A percentile compares a stretch with the other conserved stretches of the same genome.
Evolutionary conservation across 2,329 filamentous ascomycete species (phyloP).

Genomic region (Penicillium hordei): DNA sequence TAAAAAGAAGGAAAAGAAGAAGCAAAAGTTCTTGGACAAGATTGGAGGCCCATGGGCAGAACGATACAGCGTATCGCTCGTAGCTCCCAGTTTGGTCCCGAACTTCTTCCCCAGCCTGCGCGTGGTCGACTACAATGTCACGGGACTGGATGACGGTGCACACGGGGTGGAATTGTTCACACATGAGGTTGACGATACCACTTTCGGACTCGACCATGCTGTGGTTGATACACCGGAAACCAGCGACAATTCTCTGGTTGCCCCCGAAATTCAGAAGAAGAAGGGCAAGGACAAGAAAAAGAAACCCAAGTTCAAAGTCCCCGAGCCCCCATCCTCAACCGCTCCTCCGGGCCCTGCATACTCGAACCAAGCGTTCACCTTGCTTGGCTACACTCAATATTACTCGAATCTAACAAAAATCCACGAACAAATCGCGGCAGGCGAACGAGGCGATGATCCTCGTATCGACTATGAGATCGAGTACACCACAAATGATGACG

Average conservation of each 20-base stretch:
- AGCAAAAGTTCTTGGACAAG: constrained; percentile 59
- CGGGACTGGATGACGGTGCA: constrained; percentile 62
- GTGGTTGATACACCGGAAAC: not conserved
- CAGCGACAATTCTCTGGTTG: not conserved
- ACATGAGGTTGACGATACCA: constrained; percentile 2
- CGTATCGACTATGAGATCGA: constrained; percentile 74
- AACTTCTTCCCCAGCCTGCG: constrained; percentile 88
- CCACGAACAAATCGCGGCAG: constrained; percentile 66
- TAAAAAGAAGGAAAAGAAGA: constrained; percentile 53
- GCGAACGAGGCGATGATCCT: constrained; percentile 58
- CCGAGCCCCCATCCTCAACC: constrained; percentile 69
- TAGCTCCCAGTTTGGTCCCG: constrained; percentile 85
- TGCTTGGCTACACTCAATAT: constrained; percentile 83
- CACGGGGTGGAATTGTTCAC: constrained; percentile 32
- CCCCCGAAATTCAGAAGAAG: constrained; percentile 28
- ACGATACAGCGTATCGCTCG: constrained; percentile 75
- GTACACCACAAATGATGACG: constrained; percentile 77
- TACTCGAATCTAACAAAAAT: constrained; percentile 90
- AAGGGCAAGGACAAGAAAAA: constrained; percentile 50
- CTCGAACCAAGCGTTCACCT: constrained; percentile 75
- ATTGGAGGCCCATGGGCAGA: constrained; percentile 82
- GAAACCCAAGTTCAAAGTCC: constrained; percentile 64
- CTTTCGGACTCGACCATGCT: not conserved
- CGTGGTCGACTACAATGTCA: constrained; percentile 94
- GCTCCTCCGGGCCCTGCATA: constrained; percentile 85